Percentiles rank a stretch among this genome's conserved stretches.
These are phyloP conservation scores for Sorghum bicolor DNA, from an alignment of 176 grass and related monocot genomes.

Conservation along the genomic window Sorghum_bicolor_NCBIv3 NC_012870.2:58204501-58205000, in stretches of 20 bases:
- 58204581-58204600: slow-evolving; percentile 42
- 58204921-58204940: background rate
- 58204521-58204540: background rate
- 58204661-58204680: background rate
- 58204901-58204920: background rate
- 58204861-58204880: slow-evolving; percentile 3
- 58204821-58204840: background rate
- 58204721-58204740: slow-evolving; percentile 20
- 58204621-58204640: slow-evolving; percentile 6
- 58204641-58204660: background rate
- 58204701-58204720: background rate
- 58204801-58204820: background rate
- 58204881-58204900: background rate
- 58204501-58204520: background rate
- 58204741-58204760: background rate
- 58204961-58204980: background rate
- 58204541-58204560: slow-evolving; percentile 32
- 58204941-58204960: background rate
- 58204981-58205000: background rate
- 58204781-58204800: background rate
- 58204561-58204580: slow-evolving; percentile 34
- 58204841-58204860: background rate
- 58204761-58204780: background rate
- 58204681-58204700: background rate
- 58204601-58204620: slow-evolving; percentile 11